A percentile compares a stretch with the other conserved stretches of the same genome.
Evolutionary conservation across 176 grass and related monocot species (phyloP).

Genomic region (Hsuehochloa calcarea): DNA sequence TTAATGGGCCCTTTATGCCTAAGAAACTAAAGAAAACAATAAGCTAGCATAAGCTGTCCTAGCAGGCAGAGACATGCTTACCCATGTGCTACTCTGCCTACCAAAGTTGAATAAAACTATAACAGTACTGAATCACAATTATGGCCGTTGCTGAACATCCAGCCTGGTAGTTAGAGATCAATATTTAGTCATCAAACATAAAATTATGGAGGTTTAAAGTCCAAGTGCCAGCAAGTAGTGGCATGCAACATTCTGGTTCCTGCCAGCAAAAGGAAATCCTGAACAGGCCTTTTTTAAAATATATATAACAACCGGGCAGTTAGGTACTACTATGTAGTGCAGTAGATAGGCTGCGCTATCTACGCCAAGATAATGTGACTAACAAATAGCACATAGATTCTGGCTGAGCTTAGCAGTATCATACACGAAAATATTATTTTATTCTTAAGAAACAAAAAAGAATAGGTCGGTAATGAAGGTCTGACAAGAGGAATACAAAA

Average conservation of each 20-base stretch:
- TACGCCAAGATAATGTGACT: background rate
- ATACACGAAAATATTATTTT: background rate
- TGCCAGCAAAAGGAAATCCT: background rate
- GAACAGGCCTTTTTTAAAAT: background rate
- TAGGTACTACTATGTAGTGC: background rate
- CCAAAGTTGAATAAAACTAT: constrained; percentile 29
- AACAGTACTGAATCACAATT: constrained; percentile 45
- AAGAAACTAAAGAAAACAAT: constrained; percentile 7
- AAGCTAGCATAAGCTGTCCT: constrained; percentile 36
- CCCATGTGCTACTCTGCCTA: constrained; percentile 38
- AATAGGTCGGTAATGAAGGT: background rate
- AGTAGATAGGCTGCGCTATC: background rate
- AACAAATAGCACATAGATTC: background rate
- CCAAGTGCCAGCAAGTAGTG: constrained; percentile 5
- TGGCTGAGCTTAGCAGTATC: background rate
- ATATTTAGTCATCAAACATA: background rate
- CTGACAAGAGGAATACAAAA: background rate
- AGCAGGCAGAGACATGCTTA: constrained; percentile 18
- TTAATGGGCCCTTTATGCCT: constrained; percentile 11
- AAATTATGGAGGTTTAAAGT: constrained; percentile 19
- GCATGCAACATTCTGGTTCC: background rate
- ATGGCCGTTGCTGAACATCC: constrained; percentile 31
- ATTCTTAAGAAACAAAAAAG: background rate
- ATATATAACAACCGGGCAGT: background rate
- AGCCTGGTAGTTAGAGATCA: constrained; percentile 32